Conservation (phyloP, 768 basidiomycete species). For the Paxillus rubicundulus region DNA sequence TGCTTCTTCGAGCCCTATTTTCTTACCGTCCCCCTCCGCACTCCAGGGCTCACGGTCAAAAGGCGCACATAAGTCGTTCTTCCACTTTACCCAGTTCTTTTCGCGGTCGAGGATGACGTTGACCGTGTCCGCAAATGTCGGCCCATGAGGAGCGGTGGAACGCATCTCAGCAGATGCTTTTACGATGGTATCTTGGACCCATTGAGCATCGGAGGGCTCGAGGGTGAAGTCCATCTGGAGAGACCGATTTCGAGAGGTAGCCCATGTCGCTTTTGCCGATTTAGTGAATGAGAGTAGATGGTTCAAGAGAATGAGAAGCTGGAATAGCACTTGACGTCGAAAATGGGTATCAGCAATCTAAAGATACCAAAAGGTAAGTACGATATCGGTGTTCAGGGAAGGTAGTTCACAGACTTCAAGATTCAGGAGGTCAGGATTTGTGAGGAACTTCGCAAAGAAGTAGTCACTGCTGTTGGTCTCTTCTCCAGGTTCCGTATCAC, state of each 20-base stretch:
- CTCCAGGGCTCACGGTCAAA: conserved; percentile 75
- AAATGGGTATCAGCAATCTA: conserved; percentile 90
- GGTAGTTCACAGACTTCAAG: conserved; percentile 62
- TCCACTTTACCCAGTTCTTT: conserved; percentile 90
- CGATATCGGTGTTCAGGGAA: conserved; percentile 1
- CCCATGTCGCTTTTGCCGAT: conserved; percentile 57
- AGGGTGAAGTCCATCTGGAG: conserved; percentile 83
- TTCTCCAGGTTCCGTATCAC: conserved; percentile 58
- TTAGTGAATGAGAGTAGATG: conserved; percentile 77
- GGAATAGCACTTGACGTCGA: conserved; percentile 89
- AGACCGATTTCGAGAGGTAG: conserved; percentile 66
- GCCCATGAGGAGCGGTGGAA: conserved; percentile 76
- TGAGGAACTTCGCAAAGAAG: conserved; percentile 93
- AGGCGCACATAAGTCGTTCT: conserved; percentile 74
- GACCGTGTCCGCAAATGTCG: conserved; percentile 73
- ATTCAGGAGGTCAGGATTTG: conserved; percentile 80
- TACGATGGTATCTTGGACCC: conserved; percentile 69
- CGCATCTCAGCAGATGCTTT: conserved; percentile 57
- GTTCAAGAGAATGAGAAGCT: conserved; percentile 73
- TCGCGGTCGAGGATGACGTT: conserved; percentile 73
- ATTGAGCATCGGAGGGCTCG: conserved; percentile 62
- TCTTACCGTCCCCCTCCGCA: conserved; percentile 44
- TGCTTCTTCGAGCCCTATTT: conserved; percentile 59
- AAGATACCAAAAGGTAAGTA: conserved; percentile 11
- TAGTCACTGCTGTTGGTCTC: conserved; percentile 58